These are phyloP conservation scores for Acanthamoeba castellanii DNA, from an alignment of 208 protist genomes.

Conservation along the genomic window DNA sequence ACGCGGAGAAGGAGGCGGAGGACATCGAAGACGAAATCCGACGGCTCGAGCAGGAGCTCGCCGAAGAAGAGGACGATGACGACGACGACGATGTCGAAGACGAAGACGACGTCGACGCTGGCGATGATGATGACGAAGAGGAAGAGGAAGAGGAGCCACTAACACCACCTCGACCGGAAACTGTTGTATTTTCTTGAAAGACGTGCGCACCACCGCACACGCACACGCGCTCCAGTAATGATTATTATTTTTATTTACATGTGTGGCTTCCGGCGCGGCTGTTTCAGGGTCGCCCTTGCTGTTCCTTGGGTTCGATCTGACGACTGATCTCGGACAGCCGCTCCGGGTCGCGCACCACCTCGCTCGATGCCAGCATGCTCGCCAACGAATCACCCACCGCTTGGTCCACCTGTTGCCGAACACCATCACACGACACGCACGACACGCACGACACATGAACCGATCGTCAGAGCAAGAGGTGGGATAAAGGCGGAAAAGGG, in stretches of 20 bases:
- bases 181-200: too few relatives aligned
- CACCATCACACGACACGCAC: too few relatives aligned
- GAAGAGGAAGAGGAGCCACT: background rate
- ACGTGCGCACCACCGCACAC: too few relatives aligned
- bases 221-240: too few relatives aligned
- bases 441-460: background rate
- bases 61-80: background rate
- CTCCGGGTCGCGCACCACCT: background rate
- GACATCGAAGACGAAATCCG: constrained; percentile 24
- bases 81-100: background rate
- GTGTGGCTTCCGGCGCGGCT: too few relatives aligned
- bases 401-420: background rate
- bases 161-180: too few relatives aligned
- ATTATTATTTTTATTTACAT: too few relatives aligned
- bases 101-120: background rate
- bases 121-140: background rate
- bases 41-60: constrained; percentile 29
- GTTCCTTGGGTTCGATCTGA: background rate
- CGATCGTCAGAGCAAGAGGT: background rate
- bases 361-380: background rate
- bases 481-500: background rate
- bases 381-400: background rate
- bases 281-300: too few relatives aligned
- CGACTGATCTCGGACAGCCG: background rate
- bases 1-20: constrained; percentile 22